Evolutionary conservation across 805 yeast species (phyloP).

Genomic region (Myxozyma neglecta): DNA sequence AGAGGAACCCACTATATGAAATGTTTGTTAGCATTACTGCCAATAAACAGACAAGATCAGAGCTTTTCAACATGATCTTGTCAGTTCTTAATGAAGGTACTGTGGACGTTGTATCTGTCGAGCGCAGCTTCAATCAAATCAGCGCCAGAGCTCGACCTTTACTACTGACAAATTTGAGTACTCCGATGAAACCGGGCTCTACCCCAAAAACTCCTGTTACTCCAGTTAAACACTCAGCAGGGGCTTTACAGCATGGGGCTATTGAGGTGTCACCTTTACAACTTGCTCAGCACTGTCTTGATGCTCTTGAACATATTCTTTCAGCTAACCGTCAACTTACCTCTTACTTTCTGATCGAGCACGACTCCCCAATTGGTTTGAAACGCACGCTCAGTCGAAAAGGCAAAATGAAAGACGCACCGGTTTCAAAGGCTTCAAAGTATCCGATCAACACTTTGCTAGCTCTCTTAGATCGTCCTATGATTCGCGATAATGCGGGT

Average conservation of each 20-base stretch:
- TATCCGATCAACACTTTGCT: conserved; percentile 75
- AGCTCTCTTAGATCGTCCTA: conserved; percentile 57
- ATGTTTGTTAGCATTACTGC: conserved; percentile 66
- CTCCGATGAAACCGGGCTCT: conserved; percentile 26
- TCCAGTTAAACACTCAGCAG: conserved; percentile 7
- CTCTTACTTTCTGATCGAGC: conserved; percentile 76
- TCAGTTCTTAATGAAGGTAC: conserved; percentile 77
- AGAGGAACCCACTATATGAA: conserved; percentile 61
- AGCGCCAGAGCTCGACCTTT: conserved; percentile 49
- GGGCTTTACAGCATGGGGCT: conserved; percentile 3
- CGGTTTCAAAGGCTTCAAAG: conserved; percentile 38
- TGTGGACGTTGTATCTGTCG: conserved; percentile 57
- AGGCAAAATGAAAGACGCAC: conserved; percentile 40
- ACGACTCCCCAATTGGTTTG: conserved; percentile 50
- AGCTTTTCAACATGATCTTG: conserved; percentile 65
- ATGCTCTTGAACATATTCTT: conserved; percentile 67
- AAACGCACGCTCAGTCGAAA: conserved; percentile 42
- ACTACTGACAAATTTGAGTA: conserved; percentile 24
- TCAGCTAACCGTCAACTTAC: conserved; percentile 67
- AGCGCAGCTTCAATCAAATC: conserved; percentile 59
- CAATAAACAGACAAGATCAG: conserved; percentile 76
- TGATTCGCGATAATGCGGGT: conserved; percentile 70
- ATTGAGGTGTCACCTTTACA: conserved; percentile 62
- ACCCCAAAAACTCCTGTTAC: conserved; percentile 26
- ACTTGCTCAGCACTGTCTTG: conserved; percentile 76